These are phyloP conservation scores for Neurospora pannonica DNA, from an alignment of 495 filamentous ascomycete species.

Conservation along the genomic window DNA sequence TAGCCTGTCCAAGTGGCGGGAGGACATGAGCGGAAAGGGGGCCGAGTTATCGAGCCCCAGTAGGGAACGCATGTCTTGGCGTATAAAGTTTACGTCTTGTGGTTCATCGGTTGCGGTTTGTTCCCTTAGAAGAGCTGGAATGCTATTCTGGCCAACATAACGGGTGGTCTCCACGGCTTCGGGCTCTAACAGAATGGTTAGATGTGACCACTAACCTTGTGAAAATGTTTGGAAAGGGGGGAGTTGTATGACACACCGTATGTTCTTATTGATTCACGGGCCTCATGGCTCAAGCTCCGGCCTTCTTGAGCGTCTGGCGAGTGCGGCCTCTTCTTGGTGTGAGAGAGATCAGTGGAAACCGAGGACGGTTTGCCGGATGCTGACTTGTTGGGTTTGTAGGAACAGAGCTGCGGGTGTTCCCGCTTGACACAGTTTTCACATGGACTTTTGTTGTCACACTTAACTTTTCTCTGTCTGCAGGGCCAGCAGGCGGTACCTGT, in stretches of 20 bases:
- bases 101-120: conserved; percentile 36
- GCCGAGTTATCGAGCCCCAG: conserved; percentile 77
- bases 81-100: conserved; percentile 39
- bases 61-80: conserved; percentile 64
- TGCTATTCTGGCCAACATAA: conserved; percentile 58
- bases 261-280: conserved; percentile 29
- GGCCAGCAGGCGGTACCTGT: conserved; percentile 60
- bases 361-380: conserved; percentile 37
- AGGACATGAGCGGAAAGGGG: conserved; percentile 75
- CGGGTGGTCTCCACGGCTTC: conserved; percentile 54
- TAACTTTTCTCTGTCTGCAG: conserved; percentile 64
- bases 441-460: conserved; percentile 63
- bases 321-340: conserved; percentile 36
- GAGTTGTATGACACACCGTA: conserved; percentile 17
- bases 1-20: conserved; percentile 58
- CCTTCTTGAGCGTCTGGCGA: conserved; percentile 32
- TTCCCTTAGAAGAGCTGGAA: conserved; percentile 57
- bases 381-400: conserved; percentile 60
- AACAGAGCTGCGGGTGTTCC: conserved; percentile 61
- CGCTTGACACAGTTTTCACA: conserved; percentile 68
- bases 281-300: conserved; percentile 30
- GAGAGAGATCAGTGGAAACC: conserved; percentile 14
- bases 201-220: neutral
- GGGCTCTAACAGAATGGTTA: conserved; percentile 37
- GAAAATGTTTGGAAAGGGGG: neutral